Conservation (phyloP, 2,329 filamentous ascomycete species). For the Rhynchosporium agropyri region DNA sequence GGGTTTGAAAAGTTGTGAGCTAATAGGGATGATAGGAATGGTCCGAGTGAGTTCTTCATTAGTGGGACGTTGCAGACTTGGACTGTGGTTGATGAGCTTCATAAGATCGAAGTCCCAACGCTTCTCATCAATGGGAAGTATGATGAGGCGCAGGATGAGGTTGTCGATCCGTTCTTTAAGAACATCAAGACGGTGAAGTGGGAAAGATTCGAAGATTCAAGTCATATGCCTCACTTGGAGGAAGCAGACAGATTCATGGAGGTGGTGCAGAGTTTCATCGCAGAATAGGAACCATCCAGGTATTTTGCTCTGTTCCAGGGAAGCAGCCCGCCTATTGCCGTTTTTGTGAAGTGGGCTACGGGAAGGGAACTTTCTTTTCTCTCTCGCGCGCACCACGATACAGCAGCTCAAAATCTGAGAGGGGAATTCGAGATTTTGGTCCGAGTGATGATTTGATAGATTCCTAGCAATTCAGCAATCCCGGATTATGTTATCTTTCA, state of each 20-base stretch:
- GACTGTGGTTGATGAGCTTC: conserved; percentile 42
- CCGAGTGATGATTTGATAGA: too few relatives aligned
- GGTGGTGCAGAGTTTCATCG: conserved; percentile 42
- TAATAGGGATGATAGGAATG: conserved; percentile 38
- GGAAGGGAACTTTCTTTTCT: background rate
- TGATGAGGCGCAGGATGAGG: conserved; percentile 43
- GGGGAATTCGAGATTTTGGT: too few relatives aligned
- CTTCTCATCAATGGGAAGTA: conserved; percentile 49
- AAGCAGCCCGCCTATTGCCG: too few relatives aligned
- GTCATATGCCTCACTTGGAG: conserved; percentile 44
- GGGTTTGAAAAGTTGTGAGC: background rate
- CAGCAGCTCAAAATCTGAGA: too few relatives aligned
- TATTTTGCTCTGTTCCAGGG: background rate
- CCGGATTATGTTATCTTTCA: background rate
- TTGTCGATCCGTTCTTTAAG: conserved; percentile 44
- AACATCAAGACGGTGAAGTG: conserved; percentile 47
- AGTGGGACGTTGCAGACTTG: conserved; percentile 47
- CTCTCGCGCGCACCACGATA: background rate
- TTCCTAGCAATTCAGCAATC: too few relatives aligned
- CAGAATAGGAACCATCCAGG: conserved; percentile 1
- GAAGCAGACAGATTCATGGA: conserved; percentile 44
- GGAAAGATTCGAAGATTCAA: conserved; percentile 40
- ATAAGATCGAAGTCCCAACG: conserved; percentile 45
- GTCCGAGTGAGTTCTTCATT: conserved; percentile 45
- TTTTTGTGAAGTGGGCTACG: too few relatives aligned